These are phyloP conservation scores for Ceratocystis lukuohia DNA, from an alignment of 2,329 filamentous ascomycete genomes.

Conservation along the genomic window DNA sequence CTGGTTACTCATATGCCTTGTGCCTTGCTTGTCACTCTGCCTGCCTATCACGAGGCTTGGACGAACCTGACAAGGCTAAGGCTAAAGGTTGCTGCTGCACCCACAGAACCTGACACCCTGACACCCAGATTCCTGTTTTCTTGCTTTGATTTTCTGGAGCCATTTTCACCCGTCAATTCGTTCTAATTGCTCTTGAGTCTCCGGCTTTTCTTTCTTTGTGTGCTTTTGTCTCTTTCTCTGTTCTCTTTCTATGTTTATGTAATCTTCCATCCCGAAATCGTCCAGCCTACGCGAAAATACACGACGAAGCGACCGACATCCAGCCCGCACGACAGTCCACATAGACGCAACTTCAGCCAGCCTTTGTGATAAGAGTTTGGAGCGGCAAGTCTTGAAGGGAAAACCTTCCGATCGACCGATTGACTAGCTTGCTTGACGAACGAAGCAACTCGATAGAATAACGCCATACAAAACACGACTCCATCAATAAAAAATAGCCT, in stretches of 20 bases:
- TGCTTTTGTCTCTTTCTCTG: background rate
- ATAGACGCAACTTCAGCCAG: background rate
- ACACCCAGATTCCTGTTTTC: background rate
- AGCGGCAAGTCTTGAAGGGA: background rate
- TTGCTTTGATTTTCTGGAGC: constrained; percentile 1
- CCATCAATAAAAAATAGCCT: background rate
- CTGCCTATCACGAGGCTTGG: constrained; percentile 7
- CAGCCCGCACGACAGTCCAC: background rate
- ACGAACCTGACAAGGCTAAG: background rate
- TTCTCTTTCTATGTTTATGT: background rate
- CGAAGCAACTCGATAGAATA: background rate
- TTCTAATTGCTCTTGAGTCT: background rate
- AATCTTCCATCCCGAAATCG: background rate
- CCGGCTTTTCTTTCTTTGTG: too few relatives aligned
- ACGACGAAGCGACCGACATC: constrained; percentile 3
- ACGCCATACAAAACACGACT: too few relatives aligned
- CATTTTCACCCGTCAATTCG: background rate
- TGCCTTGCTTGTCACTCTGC: background rate
- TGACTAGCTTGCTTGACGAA: background rate
- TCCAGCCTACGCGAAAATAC: background rate
- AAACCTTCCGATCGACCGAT: background rate
- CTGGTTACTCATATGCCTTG: constrained; percentile 2
- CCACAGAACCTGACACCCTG: constrained; percentile 5
- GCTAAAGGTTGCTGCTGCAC: background rate
- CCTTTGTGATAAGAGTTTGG: background rate